These are phyloP conservation scores for Ustilago curta DNA, from an alignment of 1,284 basidiomycete genomes.

Conservation along the genomic window DNA sequence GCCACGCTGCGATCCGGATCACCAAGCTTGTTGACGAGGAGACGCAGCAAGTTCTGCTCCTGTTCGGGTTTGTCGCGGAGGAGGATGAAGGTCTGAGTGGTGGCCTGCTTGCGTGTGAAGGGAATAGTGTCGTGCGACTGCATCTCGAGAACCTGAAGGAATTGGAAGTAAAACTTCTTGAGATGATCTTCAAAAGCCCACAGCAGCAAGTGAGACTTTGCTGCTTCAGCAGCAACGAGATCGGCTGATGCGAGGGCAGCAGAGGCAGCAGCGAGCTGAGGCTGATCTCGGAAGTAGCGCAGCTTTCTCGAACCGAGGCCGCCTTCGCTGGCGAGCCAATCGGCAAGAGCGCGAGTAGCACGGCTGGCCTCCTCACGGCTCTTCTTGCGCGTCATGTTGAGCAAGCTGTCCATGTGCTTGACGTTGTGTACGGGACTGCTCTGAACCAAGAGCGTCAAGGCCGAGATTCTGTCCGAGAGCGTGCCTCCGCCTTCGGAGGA, in stretches of 20 bases:
- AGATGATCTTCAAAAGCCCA: constrained; percentile 98
- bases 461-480: constrained; percentile 90
- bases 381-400: constrained; percentile 86
- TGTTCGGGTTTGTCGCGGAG: constrained; percentile 93
- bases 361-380: constrained; percentile 91
- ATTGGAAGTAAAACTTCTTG: constrained; percentile 94
- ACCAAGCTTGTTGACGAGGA: constrained; percentile 87
- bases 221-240: constrained; percentile 41
- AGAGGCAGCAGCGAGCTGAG: constrained; percentile 75
- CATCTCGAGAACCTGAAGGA: constrained; percentile 90
- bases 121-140: constrained; percentile 87
- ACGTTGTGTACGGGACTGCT: constrained; percentile 89
- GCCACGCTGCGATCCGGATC: constrained; percentile 90
- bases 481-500: constrained; percentile 72
- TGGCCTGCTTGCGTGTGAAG: constrained; percentile 86
- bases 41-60: constrained; percentile 91
- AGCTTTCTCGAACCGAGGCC: constrained; percentile 80
- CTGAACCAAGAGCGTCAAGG: constrained; percentile 89
- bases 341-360: constrained; percentile 87
- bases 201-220: constrained; percentile 76
- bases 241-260: constrained; percentile 62
- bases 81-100: constrained; percentile 78
- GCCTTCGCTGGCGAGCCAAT: constrained; percentile 84
- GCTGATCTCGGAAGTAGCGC: constrained; percentile 91
- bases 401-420: constrained; percentile 73